These are phyloP conservation scores for Andrographis paniculata DNA, from an alignment of 305 asterid species.

Conservation along the genomic window DNA sequence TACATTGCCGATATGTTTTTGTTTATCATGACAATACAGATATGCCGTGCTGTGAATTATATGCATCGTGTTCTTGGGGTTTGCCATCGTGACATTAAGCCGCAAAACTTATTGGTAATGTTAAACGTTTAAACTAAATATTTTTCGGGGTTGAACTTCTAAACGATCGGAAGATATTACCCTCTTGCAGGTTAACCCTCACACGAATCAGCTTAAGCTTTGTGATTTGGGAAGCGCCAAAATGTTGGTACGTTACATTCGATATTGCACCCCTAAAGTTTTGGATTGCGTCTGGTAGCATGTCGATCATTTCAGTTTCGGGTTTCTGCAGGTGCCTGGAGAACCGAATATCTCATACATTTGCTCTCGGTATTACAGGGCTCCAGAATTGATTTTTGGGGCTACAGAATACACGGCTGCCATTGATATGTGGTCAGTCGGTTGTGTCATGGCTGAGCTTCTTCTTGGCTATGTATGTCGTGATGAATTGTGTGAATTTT, in stretches of 20 bases:
- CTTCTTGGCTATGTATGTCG: conserved; percentile 77
- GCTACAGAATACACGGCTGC: conserved; percentile 93
- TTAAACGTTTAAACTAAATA: background rate
- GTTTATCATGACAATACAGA: conserved; percentile 33
- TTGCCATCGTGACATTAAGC: conserved; percentile 90
- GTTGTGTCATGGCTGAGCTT: conserved; percentile 95
- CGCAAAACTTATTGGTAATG: conserved; percentile 80
- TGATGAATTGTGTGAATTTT: no score
- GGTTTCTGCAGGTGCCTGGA: conserved; percentile 58
- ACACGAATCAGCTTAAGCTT: conserved; percentile 71
- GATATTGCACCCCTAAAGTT: background rate
- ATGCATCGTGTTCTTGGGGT: conserved; percentile 71
- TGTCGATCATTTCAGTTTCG: conserved; percentile 2
- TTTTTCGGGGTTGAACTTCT: background rate
- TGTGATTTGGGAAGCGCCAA: conserved; percentile 97
- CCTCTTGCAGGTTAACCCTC: conserved; percentile 67
- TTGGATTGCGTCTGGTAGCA: background rate
- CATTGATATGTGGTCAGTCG: conserved; percentile 95
- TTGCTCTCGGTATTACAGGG: conserved; percentile 94
- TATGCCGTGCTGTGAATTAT: conserved; percentile 75
- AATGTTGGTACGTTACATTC: conserved; percentile 57
- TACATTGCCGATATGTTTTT: background rate
- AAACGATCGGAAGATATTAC: background rate
- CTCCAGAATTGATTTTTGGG: conserved; percentile 93
- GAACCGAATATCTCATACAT: conserved; percentile 94